Percentiles rank a stretch among this genome's conserved stretches.
Conservation (phyloP, 257 asterid species). For the Primulina eburnea region DNA sequence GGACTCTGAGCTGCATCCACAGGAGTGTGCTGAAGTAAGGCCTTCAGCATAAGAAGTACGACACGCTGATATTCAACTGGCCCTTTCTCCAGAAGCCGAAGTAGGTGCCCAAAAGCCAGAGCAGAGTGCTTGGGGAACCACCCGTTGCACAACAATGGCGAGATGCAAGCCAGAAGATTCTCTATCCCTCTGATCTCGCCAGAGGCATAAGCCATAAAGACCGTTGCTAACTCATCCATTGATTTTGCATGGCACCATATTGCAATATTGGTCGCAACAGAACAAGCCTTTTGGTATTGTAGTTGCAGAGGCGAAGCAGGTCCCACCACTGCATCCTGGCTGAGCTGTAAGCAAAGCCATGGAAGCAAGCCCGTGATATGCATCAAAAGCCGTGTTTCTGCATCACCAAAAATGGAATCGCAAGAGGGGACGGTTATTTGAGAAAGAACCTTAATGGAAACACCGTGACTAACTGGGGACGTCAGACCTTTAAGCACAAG, state of each 20-base stretch:
- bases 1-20: constrained; percentile 97
- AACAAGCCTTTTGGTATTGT: constrained; percentile 72
- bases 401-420: constrained; percentile 87
- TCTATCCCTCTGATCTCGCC: constrained; percentile 79
- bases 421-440: constrained; percentile 93
- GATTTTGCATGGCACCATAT: constrained; percentile 50
- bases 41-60: constrained; percentile 72
- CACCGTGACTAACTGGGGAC: constrained; percentile 85
- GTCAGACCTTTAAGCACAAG: constrained; percentile 93
- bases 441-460: constrained; percentile 86
- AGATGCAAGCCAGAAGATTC: constrained; percentile 86
- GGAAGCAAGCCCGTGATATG: constrained; percentile 96
- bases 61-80: constrained; percentile 93
- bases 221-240: constrained; percentile 75
- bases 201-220: constrained; percentile 74
- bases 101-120: constrained; percentile 89
- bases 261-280: constrained; percentile 49
- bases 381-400: constrained; percentile 92
- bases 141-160: constrained; percentile 79
- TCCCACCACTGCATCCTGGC: constrained; percentile 64
- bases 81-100: constrained; percentile 85
- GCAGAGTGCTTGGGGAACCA: constrained; percentile 98
- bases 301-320: constrained; percentile 60
- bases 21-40: constrained; percentile 94
- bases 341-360: constrained; percentile 98